Conservation (phyloP, 2,329 filamentous ascomycete genomes). For the Cladobotryum protrusum region DNA sequence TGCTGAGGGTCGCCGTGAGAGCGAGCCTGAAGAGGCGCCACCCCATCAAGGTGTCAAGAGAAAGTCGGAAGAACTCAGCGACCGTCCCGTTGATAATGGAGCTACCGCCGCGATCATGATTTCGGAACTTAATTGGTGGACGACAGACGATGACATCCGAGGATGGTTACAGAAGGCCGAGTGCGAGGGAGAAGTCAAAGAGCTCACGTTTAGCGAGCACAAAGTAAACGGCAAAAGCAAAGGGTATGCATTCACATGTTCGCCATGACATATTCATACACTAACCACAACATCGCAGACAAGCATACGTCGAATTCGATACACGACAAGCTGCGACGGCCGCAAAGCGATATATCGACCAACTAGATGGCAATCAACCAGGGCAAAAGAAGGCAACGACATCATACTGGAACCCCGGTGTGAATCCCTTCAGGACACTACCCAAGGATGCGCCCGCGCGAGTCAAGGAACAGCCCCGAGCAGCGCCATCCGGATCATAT, state of each 20-base stretch:
- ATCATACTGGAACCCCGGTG: slow-evolving; percentile 67
- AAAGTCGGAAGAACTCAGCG: slow-evolving; percentile 51
- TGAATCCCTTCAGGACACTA: slow-evolving; percentile 84
- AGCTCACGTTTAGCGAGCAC: slow-evolving; percentile 95
- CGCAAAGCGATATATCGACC: slow-evolving; percentile 74
- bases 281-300: slow-evolving; percentile 33
- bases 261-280: background rate
- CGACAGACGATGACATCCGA: slow-evolving; percentile 88
- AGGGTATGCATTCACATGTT: slow-evolving; percentile 54
- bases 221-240: slow-evolving; percentile 99
- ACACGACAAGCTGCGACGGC: slow-evolving; percentile 81
- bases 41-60: slow-evolving; percentile 50
- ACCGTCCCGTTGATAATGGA: slow-evolving; percentile 51
- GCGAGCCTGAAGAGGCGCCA: slow-evolving; percentile 13
- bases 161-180: slow-evolving; percentile 76
- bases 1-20: slow-evolving; percentile 20
- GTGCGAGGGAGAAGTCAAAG: slow-evolving; percentile 78
- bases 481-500: slow-evolving; percentile 43
- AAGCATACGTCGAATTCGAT: slow-evolving; percentile 79
- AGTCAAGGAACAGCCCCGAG: slow-evolving; percentile 57
- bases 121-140: slow-evolving; percentile 94
- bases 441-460: slow-evolving; percentile 73
- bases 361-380: slow-evolving; percentile 47
- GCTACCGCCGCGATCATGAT: slow-evolving; percentile 71
- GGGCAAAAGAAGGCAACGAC: slow-evolving; percentile 66